Evolutionary conservation across 768 basidiomycete genomes (phyloP), one percentile per base, ranked within the genome.

Genomic region (Mycena pura): DNA sequence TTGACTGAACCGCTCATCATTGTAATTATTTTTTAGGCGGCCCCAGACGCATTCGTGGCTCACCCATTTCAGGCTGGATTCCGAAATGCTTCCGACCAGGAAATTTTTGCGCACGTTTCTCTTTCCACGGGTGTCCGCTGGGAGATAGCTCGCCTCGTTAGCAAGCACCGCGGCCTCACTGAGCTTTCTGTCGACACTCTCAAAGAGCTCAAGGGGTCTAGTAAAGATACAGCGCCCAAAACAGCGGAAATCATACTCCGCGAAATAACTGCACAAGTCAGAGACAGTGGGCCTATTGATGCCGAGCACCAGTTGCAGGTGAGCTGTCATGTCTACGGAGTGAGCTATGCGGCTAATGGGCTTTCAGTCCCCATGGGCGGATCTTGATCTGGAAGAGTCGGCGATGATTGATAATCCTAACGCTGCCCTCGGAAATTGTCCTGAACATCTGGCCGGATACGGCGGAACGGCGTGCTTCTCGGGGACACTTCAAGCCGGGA

Each of bases 381-480:
- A 89, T 66, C 74, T 90, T 5, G 88, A 90, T 63, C 68, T 60
- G 6, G 89, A 91, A 68, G 80, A 84, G 40, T 65, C 66, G 0
- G 74, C 75, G 1, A 71, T 87, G 7, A 15, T 25, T 0, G 45
- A 69, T 3, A 62, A 79, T 52, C 69, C 71, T 0, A 71, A 68
- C 19, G 76, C 76, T 3, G 81, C 77, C 11, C 70, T 88, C 3
- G 86, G 84, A 0, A 76, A 80, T 52, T 74, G 75, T 22, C 64
- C 72, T 17, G 68, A 75, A 14, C 65, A 71, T 32, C 72, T 73
- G 3, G 70, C 70, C 24, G 39, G 39, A 28, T 58, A 85, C 61
- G 88, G 86, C 3, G 89, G 90, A 0, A 82, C 84, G 66, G 77
- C 89, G 0, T 60, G 44, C 6, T 89, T 90, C 64, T 62, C 76